Conservation (phyloP, 2,329 filamentous ascomycete species). For the Beauveria australis region DNA sequence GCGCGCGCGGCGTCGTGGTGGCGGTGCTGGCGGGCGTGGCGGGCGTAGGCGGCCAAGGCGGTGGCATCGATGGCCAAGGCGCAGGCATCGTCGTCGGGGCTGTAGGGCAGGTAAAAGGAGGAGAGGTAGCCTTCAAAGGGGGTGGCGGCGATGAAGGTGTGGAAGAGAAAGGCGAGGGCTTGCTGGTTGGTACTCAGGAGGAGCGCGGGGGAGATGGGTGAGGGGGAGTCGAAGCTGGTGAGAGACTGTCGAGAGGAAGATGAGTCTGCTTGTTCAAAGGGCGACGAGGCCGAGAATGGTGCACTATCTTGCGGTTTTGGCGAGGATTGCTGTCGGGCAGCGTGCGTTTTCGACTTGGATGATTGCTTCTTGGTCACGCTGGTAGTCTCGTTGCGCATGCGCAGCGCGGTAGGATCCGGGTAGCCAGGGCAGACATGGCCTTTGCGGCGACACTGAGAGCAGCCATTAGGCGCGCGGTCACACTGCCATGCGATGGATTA, state of each 20-base stretch:
- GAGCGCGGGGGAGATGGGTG: not conserved
- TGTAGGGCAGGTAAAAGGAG: conserved; percentile 11
- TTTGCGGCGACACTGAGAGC: conserved; percentile 22
- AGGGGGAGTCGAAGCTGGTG: not conserved
- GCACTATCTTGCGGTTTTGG: not conserved
- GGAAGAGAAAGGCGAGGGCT: conserved; percentile 19
- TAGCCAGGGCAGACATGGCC: conserved; percentile 19
- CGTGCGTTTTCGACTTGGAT: conserved; percentile 10
- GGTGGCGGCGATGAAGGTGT: conserved; percentile 18
- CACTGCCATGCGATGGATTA: conserved; percentile 14
- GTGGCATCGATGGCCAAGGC: conserved; percentile 18
- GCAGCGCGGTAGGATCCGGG: conserved; percentile 17
- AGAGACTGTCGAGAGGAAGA: not conserved
- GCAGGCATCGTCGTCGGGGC: conserved; percentile 13
- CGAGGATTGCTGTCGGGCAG: not conserved
- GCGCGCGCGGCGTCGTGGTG: conserved; percentile 15
- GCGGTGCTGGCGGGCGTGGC: conserved; percentile 8
- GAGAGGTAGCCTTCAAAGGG: conserved; percentile 19
- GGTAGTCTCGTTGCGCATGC: conserved; percentile 20
- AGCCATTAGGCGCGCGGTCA: conserved; percentile 18
- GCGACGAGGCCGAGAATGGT: not conserved
- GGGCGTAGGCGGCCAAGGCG: conserved; percentile 18
- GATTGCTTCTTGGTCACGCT: conserved; percentile 12
- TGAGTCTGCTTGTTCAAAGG: not conserved
- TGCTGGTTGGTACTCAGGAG: not conserved